Evolutionary conservation across 2,329 filamentous ascomycete genomes (phyloP).

Genomic region (Talaromyces marneffei): DNA sequence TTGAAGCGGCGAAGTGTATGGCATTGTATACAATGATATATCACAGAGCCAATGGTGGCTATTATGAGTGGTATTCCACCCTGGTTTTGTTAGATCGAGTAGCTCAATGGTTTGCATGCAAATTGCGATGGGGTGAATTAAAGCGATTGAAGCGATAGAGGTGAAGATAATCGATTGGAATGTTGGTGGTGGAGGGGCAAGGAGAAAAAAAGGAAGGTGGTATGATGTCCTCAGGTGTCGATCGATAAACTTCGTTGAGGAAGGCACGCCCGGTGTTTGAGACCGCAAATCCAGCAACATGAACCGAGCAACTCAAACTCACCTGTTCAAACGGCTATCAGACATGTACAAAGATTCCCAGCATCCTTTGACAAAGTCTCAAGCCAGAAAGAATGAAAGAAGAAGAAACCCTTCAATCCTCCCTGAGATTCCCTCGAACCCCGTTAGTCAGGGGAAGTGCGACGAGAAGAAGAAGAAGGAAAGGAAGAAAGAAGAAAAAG

Average conservation of each 20-base stretch:
- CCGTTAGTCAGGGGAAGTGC: neutral
- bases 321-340: conserved; percentile 3
- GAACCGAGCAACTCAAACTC: neutral
- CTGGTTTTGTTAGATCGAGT: neutral
- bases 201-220: neutral
- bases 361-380: conserved; percentile 9
- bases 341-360: conserved; percentile 11
- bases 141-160: too few species aligned
- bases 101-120: too few species aligned
- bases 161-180: neutral
- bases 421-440: neutral
- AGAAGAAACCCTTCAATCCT: neutral
- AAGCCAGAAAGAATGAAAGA: neutral
- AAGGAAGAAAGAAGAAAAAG: neutral
- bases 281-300: neutral
- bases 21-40: conserved; percentile 8
- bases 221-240: neutral
- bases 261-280: neutral
- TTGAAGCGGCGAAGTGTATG: conserved; percentile 13
- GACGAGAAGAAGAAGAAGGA: neutral
- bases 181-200: neutral
- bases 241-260: neutral
- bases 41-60: neutral
- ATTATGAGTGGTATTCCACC: neutral
- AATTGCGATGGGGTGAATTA: neutral